Evolutionary conservation across 495 filamentous ascomycete species (phyloP), one percentile per base, ranked within the genome.

Genomic region (Neurospora sp.): DNA sequence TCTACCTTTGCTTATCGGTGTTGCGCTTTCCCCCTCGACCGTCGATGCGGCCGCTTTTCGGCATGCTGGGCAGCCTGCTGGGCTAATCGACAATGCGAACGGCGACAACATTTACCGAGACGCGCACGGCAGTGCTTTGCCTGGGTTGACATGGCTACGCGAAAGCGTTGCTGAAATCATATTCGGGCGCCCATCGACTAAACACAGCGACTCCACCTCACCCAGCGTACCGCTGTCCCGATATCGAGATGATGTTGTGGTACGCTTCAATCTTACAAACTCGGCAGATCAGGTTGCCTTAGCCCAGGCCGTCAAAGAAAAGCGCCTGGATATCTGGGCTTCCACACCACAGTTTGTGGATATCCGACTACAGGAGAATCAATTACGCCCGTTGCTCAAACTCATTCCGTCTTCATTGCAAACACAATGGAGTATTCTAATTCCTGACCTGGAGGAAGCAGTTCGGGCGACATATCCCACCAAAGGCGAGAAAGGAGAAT

Each of bases 271-370:
- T 77, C 81, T 97, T 72, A 89, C 85, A 71, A 88, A 88, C 65
- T 77, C 84, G 12, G 86, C 89, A 37, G 92, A 99, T 75, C 92
- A 92, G 70, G 82, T 83, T 61, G 90, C 91, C 3, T 83, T 99
- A 72, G 88, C 90, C 12, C 86, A 91, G 72, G 96, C 93, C 18
- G 83, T 91, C 10, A 87, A 92, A 65, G 88, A 90, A 46, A 86
- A 98, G 39, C 89, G 94, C 74, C 81, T 98, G 9, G 96, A 99
- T 79, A 89, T 97, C 4, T 99, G 96, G 96, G 90, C 91, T 20
- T 93, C 92, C 70, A 93, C 90, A 4, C 84, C 90, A 8, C 85
- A 93, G 16, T 95, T 90, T 84, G 93, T 94, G n/a, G 96, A 99
- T 81, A 91, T 98, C 39, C 86, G 94, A 41, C 79, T 98, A 38